A percentile compares a stretch with the other conserved stretches of the same genome.
phyloP scores from a whole-genome alignment of 139 green algal genomes.

The Asterochloris sp. region DNA sequence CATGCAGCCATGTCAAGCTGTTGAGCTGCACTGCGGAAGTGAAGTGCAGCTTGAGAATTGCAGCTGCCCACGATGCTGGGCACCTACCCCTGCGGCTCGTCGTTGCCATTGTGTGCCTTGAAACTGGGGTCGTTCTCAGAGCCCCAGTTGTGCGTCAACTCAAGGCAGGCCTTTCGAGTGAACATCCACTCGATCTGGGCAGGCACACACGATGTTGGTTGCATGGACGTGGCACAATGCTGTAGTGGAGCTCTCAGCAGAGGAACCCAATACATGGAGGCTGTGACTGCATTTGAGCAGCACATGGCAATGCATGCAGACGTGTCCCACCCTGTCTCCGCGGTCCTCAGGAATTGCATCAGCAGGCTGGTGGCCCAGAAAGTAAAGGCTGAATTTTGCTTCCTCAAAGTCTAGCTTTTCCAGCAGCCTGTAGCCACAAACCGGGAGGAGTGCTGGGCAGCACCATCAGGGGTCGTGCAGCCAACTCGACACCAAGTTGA shows the following conservation, averaged over 20 bases:
- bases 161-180: constrained; percentile 40
- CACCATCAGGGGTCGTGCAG: background rate
- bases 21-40: no score
- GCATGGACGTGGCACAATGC: no score
- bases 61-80: background rate
- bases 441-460: background rate
- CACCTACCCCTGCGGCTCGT: constrained; percentile 77
- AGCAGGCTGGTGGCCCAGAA: constrained; percentile 61
- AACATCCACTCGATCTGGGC: constrained; percentile 56
- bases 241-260: background rate
- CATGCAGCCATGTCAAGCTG: no score
- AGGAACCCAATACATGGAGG: background rate
- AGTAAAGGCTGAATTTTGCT: constrained; percentile 83
- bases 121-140: constrained; percentile 75
- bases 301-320: background rate
- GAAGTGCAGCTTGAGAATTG: no score
- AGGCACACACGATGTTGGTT: background rate
- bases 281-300: background rate
- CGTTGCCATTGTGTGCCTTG: constrained; percentile 88
- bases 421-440: constrained; percentile 44
- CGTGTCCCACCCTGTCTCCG: constrained; percentile 32
- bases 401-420: constrained; percentile 75
- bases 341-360: constrained; percentile 62
- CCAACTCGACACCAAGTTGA: background rate
- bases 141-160: constrained; percentile 92